A percentile compares a stretch with the other conserved stretches of the same genome.
These are phyloP conservation scores for Heritiera littoralis DNA, from an alignment of 345 rosid genomes.

Conservation along the genomic window DNA sequence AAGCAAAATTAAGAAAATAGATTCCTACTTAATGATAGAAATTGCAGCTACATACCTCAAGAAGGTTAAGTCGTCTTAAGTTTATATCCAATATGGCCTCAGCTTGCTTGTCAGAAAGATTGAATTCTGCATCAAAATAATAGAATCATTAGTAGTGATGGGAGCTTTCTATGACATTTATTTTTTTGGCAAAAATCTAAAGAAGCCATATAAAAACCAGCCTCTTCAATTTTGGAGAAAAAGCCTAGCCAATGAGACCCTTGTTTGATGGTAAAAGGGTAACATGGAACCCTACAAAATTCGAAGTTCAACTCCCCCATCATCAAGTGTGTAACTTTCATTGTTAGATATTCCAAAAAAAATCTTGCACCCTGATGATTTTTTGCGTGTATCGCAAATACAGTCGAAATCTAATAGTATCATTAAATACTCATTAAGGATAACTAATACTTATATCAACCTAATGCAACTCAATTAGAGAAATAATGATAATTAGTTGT, in stretches of 20 bases:
- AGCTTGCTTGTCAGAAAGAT: slow-evolving; percentile 87
- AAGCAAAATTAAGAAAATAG: slow-evolving; percentile 22
- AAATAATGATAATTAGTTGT: background rate
- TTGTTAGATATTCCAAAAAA: background rate
- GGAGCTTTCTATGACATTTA: background rate
- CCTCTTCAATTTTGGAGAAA: background rate
- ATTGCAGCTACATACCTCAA: slow-evolving; percentile 57
- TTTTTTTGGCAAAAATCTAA: background rate
- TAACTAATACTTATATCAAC: background rate
- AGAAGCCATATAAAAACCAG: background rate
- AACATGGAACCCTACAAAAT: background rate
- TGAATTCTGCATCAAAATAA: slow-evolving; percentile 48
- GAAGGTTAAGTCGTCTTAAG: slow-evolving; percentile 73
- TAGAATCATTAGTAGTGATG: background rate
- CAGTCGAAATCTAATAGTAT: background rate
- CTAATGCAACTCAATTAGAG: background rate
- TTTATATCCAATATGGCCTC: slow-evolving; percentile 85
- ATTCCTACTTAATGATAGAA: background rate
- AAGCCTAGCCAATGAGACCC: background rate
- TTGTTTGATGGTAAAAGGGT: slow-evolving; percentile 5
- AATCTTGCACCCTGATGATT: background rate
- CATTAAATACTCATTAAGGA: background rate
- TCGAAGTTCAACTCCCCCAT: background rate
- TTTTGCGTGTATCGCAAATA: background rate
- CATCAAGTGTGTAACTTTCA: background rate